phyloP scores from a whole-genome alignment of 2,329 filamentous ascomycete genomes.

The Metarhizium robertsii region DNA sequence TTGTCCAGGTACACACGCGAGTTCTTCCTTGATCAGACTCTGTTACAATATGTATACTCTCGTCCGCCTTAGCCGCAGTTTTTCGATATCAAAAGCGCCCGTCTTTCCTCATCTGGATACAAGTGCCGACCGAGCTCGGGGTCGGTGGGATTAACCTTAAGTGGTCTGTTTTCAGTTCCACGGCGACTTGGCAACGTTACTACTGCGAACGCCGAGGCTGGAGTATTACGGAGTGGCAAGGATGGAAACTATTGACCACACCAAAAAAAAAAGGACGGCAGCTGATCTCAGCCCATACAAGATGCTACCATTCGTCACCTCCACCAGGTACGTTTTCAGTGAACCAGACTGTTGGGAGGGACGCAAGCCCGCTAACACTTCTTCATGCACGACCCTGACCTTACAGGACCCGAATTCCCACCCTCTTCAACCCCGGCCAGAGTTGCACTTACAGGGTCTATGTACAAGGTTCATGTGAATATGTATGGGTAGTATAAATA shows the following conservation, averaged over 20 bases:
- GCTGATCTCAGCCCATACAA: not conserved
- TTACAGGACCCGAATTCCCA: not conserved
- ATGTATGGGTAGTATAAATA: no score
- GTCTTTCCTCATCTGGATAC: not conserved
- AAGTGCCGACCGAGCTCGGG: not conserved
- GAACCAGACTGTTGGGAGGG: not conserved
- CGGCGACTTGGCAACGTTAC: not conserved
- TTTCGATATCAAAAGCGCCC: not conserved
- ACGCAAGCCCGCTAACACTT: not conserved
- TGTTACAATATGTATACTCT: no score
- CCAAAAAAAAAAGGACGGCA: not conserved
- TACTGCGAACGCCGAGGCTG: not conserved
- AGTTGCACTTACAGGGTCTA: not conserved
- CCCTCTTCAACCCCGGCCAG: not conserved
- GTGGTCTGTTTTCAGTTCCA: not conserved
- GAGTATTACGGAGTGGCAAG: not conserved
- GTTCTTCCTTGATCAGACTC: no score
- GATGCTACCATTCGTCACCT: not conserved
- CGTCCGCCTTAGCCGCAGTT: no score
- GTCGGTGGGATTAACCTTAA: no score
- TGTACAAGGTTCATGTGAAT: not conserved
- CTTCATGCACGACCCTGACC: not conserved
- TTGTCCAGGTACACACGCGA: no score
- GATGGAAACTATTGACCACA: not conserved
- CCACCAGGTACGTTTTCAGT: not conserved